Evolutionary conservation across 805 yeast genomes (phyloP).

Genomic region (Candida krabiensis): DNA sequence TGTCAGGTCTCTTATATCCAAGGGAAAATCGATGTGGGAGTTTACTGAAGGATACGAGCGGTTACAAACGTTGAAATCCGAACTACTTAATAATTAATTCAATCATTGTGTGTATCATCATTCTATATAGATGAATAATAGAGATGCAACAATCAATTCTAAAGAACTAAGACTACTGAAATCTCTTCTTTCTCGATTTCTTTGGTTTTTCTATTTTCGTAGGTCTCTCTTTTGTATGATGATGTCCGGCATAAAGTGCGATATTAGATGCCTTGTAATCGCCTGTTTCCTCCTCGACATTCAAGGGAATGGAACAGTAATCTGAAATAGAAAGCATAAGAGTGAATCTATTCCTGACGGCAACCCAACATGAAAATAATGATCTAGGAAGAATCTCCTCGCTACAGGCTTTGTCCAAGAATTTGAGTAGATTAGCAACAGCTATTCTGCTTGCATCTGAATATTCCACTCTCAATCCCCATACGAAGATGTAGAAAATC

Average conservation of each 20-base stretch:
- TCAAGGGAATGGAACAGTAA: constrained; percentile 6
- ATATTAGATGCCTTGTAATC: constrained; percentile 6
- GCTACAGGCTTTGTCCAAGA: constrained; percentile 22
- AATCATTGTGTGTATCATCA: not conserved
- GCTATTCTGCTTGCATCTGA: constrained; percentile 36
- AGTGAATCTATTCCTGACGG: constrained; percentile 16
- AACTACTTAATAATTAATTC: constrained; percentile 25
- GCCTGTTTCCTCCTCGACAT: constrained; percentile 2
- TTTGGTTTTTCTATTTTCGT: constrained; percentile 7
- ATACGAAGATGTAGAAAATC: constrained; percentile 35
- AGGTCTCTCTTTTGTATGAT: constrained; percentile 3
- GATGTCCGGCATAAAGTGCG: not conserved
- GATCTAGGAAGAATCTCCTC: constrained; percentile 16
- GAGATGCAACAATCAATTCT: not conserved
- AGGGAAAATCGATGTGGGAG: constrained; percentile 80
- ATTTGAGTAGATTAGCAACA: constrained; percentile 22
- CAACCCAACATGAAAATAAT: constrained; percentile 17
- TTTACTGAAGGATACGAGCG: constrained; percentile 75
- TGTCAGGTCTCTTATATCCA: constrained; percentile 72
- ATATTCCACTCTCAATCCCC: constrained; percentile 40
- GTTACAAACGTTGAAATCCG: constrained; percentile 52
- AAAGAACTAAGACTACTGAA: not conserved
- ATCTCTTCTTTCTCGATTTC: constrained; percentile 13
- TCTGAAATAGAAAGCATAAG: constrained; percentile 22
- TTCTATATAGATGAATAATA: not conserved